Conservation (phyloP, 2,329 filamentous ascomycete genomes). For the Fusarium foetens region DNA sequence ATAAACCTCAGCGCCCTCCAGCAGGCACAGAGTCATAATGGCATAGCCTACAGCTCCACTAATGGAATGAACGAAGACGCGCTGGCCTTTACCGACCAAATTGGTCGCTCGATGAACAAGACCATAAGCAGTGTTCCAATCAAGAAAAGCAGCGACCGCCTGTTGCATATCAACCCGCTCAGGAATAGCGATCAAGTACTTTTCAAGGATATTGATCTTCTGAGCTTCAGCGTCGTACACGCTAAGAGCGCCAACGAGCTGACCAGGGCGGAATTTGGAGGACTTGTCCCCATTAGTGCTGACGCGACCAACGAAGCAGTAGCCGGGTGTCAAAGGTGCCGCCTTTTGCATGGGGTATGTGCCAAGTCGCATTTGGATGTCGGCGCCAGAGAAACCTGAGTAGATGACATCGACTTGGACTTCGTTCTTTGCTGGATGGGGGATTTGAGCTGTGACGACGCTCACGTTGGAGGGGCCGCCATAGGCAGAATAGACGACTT, state of each 20-base stretch:
- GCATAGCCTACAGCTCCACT: slow-evolving; percentile 61
- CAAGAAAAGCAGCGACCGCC: slow-evolving; percentile 54
- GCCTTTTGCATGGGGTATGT: slow-evolving; percentile 57
- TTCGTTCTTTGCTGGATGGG: slow-evolving; percentile 54
- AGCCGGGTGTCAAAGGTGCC: slow-evolving; percentile 61
- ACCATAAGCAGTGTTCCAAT: slow-evolving; percentile 58
- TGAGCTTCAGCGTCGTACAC: slow-evolving; percentile 57
- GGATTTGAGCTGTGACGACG: slow-evolving; percentile 49
- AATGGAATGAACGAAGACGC: slow-evolving; percentile 62
- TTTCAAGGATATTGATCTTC: slow-evolving; percentile 58
- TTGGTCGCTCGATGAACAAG: slow-evolving; percentile 52
- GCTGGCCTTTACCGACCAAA: slow-evolving; percentile 53
- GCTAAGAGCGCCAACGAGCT: slow-evolving; percentile 51
- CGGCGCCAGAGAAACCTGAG: slow-evolving; percentile 58
- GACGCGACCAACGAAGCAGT: slow-evolving; percentile 58
- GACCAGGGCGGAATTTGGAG: slow-evolving; percentile 47
- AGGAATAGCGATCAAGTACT: slow-evolving; percentile 57
- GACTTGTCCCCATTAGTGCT: slow-evolving; percentile 50
- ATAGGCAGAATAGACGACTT: slow-evolving; percentile 56
- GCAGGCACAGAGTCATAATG: slow-evolving; percentile 53
- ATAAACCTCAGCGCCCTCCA: slow-evolving; percentile 59
- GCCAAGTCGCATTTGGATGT: slow-evolving; percentile 61
- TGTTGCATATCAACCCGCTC: slow-evolving; percentile 53
- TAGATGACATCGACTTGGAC: slow-evolving; percentile 60
- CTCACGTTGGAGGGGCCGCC: slow-evolving; percentile 53